phyloP scores from a whole-genome alignment of 2,329 filamentous ascomycete species.

The Daldinia eschscholtzii region DNA sequence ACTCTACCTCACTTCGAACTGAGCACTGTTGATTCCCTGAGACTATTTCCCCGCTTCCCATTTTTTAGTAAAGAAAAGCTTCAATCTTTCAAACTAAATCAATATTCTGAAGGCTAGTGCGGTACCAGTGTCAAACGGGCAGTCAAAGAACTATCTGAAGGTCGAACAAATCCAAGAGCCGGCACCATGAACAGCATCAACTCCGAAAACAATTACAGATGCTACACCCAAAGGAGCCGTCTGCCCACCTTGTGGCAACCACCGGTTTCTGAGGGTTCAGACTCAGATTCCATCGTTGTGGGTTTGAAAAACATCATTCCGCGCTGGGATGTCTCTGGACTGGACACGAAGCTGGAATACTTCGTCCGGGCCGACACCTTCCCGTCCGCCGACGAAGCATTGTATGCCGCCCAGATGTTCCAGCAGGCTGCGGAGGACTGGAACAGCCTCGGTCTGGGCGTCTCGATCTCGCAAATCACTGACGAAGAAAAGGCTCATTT shows the following conservation, averaged over 20 bases:
- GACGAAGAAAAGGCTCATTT: not conserved
- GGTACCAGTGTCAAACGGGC: not conserved
- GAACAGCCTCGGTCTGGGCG: not conserved
- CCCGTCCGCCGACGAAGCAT: not conserved
- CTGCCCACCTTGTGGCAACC: not conserved
- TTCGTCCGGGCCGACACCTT: not conserved
- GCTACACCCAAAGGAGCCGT: not conserved
- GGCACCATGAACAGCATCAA: not conserved
- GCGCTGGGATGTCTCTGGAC: not conserved
- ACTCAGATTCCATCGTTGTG: not conserved
- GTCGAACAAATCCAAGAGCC: not conserved
- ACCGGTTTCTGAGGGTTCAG: not conserved
- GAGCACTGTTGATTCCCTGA: not conserved
- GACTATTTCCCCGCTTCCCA: not conserved
- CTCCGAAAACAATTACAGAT: not conserved
- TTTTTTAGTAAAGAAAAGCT: not conserved
- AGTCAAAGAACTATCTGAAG: not conserved
- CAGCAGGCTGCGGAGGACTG: not conserved
- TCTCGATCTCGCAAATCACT: not conserved
- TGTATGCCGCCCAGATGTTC: not conserved
- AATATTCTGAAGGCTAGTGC: not conserved
- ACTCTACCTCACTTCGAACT: not conserved
- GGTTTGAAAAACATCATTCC: not conserved
- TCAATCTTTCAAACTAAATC: not conserved
- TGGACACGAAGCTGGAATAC: not conserved